These are phyloP conservation scores for Asparagopsis taxiformis DNA, from an alignment of 31 red algal species.

Conservation along the genomic window DNA sequence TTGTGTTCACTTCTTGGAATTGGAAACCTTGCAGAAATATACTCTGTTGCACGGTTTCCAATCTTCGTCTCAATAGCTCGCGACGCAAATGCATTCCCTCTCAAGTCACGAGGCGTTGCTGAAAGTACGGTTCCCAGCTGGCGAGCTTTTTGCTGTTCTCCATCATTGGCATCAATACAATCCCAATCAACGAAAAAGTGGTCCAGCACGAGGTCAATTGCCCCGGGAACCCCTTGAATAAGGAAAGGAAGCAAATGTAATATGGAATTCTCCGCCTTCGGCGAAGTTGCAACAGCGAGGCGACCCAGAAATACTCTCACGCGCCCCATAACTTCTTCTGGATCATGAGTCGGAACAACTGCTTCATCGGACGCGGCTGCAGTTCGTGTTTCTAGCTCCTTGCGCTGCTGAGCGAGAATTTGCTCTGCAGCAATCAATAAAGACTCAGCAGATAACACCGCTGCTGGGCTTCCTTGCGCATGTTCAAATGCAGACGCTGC, in stretches of 20 bases:
- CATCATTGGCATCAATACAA: constrained; percentile 31
- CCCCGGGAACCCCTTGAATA: constrained; percentile 61
- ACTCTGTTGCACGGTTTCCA: constrained; percentile 43
- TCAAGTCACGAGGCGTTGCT: constrained; percentile 58
- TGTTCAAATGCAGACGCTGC: constrained; percentile 75
- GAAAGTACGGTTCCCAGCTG: constrained; percentile 68
- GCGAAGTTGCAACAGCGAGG: constrained; percentile 50
- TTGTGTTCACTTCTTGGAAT: constrained; percentile 34
- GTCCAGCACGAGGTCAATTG: constrained; percentile 55
- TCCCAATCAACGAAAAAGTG: constrained; percentile 61
- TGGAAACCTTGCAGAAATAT: constrained; percentile 53
- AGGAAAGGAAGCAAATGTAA: constrained; percentile 81
- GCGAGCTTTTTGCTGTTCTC: constrained; percentile 44
- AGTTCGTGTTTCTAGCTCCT: constrained; percentile 23
- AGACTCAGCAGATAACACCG: constrained; percentile 57
- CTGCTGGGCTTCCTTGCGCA: constrained; percentile 59
- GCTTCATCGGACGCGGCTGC: background rate
- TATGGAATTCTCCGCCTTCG: constrained; percentile 68
- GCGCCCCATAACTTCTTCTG: constrained; percentile 66
- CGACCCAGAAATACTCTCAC: constrained; percentile 74
- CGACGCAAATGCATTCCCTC: constrained; percentile 55
- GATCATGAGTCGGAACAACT: constrained; percentile 23
- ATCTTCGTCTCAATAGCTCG: constrained; percentile 33
- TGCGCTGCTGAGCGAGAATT: constrained; percentile 54
- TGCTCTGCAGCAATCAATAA: constrained; percentile 67